A percentile compares a stretch with the other conserved stretches of the same genome.
Conservation (phyloP, 768 basidiomycete species). For the Pleurotus citrinopileatus region DNA sequence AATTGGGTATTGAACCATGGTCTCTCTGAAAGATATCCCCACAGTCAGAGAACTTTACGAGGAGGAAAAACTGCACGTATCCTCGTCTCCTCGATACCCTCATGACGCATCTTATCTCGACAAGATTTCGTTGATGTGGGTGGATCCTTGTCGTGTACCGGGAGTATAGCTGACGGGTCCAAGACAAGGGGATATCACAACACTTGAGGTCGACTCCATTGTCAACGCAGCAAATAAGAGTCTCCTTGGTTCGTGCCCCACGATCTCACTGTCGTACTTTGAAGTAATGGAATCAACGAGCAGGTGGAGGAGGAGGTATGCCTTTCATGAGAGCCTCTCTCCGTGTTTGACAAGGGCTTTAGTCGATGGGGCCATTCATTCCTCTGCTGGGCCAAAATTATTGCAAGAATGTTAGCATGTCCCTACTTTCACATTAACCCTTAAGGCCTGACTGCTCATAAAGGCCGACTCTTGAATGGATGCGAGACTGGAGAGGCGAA, state of each 20-base stretch:
- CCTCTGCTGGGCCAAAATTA: constrained; percentile 65
- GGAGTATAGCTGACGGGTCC: constrained; percentile 2
- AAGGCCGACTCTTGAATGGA: constrained; percentile 64
- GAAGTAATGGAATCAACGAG: constrained; percentile 12
- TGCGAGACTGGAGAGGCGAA: constrained; percentile 74
- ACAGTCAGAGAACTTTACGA: constrained; percentile 57
- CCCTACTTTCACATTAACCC: neutral
- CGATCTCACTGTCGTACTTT: constrained; percentile 12
- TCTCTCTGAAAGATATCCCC: constrained; percentile 42
- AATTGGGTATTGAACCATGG: neutral
- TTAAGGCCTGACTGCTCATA: constrained; percentile 5
- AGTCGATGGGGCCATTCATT: constrained; percentile 86
- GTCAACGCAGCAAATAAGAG: constrained; percentile 82
- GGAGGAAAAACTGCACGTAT: constrained; percentile 32
- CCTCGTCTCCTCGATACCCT: constrained; percentile 31
- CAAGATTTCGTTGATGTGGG: constrained; percentile 69
- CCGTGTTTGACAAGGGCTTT: constrained; percentile 4
- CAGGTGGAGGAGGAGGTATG: constrained; percentile 79
- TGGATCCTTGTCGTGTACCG: constrained; percentile 7
- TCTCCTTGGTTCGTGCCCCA: constrained; percentile 55
- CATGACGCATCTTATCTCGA: constrained; percentile 40
- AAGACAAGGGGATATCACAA: constrained; percentile 81
- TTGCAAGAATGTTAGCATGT: constrained; percentile 60
- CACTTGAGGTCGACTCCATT: constrained; percentile 65
- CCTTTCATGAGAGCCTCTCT: neutral